Conservation (phyloP, 495 filamentous ascomycete species). For the Neurospora sp. region DNA sequence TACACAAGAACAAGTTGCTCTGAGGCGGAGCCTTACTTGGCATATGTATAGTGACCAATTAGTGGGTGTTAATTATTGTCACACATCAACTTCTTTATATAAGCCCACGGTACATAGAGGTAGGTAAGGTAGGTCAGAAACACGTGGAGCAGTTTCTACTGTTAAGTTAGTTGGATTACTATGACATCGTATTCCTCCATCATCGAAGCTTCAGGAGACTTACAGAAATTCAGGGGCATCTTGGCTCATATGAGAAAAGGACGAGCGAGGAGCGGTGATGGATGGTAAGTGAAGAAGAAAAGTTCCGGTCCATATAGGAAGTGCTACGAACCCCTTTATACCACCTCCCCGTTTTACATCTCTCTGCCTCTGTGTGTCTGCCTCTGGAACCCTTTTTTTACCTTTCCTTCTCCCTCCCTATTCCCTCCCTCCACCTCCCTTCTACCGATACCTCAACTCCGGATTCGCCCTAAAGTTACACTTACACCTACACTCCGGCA, state of each 20-base stretch:
- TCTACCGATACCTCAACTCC: conserved; percentile 35
- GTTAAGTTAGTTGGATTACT: neutral
- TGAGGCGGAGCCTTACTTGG: neutral
- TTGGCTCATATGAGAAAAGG: neutral
- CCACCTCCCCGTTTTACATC: neutral
- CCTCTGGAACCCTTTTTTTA: neutral
- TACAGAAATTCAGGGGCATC: neutral
- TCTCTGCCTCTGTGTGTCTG: neutral
- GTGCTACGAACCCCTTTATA: neutral
- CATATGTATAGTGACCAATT: neutral
- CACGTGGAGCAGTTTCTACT: neutral
- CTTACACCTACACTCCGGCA: conserved; percentile 78
- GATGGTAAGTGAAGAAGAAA: neutral
- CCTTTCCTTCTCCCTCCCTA: neutral
- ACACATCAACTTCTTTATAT: neutral
- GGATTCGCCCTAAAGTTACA: conserved; percentile 50
- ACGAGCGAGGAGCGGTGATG: neutral
- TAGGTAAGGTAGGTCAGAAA: too few relatives aligned
- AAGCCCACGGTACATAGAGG: neutral
- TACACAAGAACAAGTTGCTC: neutral
- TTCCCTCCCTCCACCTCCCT: neutral
- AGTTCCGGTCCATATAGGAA: neutral
- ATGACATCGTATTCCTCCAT: neutral
- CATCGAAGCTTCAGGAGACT: neutral
- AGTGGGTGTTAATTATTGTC: too few relatives aligned